A percentile compares a stretch with the other conserved stretches of the same genome.
Conservation (phyloP, 2,329 filamentous ascomycete species). For the Colletotrichum filicis region DNA sequence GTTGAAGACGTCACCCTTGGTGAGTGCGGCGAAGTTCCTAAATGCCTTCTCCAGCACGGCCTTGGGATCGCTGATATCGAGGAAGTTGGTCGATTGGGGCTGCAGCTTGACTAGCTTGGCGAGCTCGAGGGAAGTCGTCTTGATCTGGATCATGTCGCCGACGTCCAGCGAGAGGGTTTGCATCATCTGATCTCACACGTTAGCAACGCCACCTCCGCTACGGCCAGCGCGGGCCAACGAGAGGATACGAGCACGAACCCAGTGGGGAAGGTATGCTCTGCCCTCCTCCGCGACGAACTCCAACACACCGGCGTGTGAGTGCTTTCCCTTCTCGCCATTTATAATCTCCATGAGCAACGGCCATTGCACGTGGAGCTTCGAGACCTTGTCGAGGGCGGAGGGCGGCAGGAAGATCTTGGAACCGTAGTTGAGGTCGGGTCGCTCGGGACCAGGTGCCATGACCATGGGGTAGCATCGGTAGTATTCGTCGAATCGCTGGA, state of each 20-base stretch:
- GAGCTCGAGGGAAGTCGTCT: conserved; percentile 90
- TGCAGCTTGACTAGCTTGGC: conserved; percentile 96
- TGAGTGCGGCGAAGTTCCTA: conserved; percentile 93
- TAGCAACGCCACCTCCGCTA: not conserved
- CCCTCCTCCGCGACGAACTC: conserved; percentile 99
- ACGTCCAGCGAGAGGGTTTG: conserved; percentile 88
- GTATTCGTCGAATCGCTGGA: conserved; percentile 95
- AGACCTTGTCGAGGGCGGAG: conserved; percentile 95
- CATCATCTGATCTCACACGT: conserved; percentile 77
- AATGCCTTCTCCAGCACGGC: conserved; percentile 97
- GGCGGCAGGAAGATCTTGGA: conserved; percentile 99
- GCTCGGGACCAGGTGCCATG: conserved; percentile 92
- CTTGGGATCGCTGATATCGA: conserved; percentile 97
- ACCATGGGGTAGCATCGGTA: conserved; percentile 96
- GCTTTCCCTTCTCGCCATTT: conserved; percentile 82
- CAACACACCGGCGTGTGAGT: conserved; percentile 92
- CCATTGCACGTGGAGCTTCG: conserved; percentile 94
- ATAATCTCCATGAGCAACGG: conserved; percentile 96
- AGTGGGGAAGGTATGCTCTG: conserved; percentile 94
- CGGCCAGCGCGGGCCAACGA: not conserved
- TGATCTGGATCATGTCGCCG: conserved; percentile 93
- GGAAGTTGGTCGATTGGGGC: conserved; percentile 90
- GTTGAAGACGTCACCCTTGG: conserved; percentile 93
- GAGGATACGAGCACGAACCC: conserved; percentile 66
- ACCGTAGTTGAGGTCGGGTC: conserved; percentile 91